Evolutionary conservation across 78 protist genomes (phyloP).

Genomic region (Dictyostelium citrinum): DNA sequence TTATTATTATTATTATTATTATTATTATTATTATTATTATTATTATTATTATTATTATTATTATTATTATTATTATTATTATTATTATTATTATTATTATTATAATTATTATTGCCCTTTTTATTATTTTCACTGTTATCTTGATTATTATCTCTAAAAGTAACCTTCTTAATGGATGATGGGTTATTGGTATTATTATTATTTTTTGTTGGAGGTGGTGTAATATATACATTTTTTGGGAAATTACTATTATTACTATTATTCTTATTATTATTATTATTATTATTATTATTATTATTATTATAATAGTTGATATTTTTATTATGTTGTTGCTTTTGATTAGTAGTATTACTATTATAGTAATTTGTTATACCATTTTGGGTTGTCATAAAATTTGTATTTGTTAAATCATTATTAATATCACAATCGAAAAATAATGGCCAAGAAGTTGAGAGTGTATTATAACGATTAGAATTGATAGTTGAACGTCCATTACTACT

Average conservation of each 20-base stretch:
- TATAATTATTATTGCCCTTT: background rate
- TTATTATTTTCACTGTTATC: background rate
- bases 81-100: background rate
- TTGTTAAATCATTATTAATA: background rate
- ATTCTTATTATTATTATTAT: background rate
- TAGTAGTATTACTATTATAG: background rate
- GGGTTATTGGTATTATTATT: background rate
- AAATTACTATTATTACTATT: background rate
- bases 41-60: background rate
- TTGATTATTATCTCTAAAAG: background rate
- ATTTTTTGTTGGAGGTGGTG: background rate
- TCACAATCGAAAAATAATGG: conserved; percentile 8
- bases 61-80: background rate
- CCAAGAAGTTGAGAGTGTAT: background rate
- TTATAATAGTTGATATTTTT: no score
- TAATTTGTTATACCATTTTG: background rate
- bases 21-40: background rate
- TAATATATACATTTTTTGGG: background rate
- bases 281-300: no score
- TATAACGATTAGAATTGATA: background rate
- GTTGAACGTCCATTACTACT: background rate
- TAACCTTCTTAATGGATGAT: background rate
- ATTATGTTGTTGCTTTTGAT: no score
- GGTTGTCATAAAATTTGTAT: background rate
- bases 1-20: background rate